Conservation (phyloP, 768 basidiomycete genomes). For the Clavaria fumosa region DNA sequence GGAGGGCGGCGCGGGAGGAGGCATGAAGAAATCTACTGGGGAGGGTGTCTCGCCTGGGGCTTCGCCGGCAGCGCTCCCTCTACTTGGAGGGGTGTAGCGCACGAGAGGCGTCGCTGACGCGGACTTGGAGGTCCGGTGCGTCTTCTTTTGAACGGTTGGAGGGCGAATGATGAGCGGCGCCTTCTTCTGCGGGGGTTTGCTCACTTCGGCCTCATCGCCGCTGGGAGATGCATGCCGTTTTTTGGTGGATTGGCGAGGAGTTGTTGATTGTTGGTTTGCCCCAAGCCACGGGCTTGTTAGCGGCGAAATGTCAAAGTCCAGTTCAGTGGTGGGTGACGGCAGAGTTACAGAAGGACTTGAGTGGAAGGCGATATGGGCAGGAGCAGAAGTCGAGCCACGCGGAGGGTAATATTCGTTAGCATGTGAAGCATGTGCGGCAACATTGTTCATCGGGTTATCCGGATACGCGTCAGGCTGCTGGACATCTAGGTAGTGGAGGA, state of each 20-base stretch:
- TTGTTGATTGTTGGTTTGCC: constrained; percentile 27
- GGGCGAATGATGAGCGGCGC: constrained; percentile 35
- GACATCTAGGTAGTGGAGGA: constrained; percentile 25
- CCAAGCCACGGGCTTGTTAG: constrained; percentile 73
- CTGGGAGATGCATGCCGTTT: constrained; percentile 47
- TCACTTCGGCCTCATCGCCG: constrained; percentile 32
- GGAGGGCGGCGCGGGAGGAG: constrained; percentile 52
- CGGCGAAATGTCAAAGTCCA: constrained; percentile 65
- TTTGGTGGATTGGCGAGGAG: constrained; percentile 13
- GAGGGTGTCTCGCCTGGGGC: constrained; percentile 51
- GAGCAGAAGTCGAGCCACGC: constrained; percentile 43
- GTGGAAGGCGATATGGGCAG: constrained; percentile 58
- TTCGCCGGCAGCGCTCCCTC: constrained; percentile 27
- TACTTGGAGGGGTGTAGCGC: constrained; percentile 27
- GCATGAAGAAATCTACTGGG: constrained; percentile 82
- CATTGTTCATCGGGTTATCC: constrained; percentile 10
- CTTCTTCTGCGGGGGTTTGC: constrained; percentile 34
- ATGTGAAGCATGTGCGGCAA: constrained; percentile 7
- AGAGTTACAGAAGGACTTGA: constrained; percentile 23
- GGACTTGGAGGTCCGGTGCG: constrained; percentile 29
- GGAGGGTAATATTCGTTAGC: constrained; percentile 18
- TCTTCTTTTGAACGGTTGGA: constrained; percentile 16
- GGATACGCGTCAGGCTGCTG: constrained; percentile 9
- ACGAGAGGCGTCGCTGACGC: constrained; percentile 46
- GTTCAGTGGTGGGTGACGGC: constrained; percentile 32